These are phyloP conservation scores for Prunus yedoensis DNA, from an alignment of 331 rosid species.

Conservation along the genomic window DNA sequence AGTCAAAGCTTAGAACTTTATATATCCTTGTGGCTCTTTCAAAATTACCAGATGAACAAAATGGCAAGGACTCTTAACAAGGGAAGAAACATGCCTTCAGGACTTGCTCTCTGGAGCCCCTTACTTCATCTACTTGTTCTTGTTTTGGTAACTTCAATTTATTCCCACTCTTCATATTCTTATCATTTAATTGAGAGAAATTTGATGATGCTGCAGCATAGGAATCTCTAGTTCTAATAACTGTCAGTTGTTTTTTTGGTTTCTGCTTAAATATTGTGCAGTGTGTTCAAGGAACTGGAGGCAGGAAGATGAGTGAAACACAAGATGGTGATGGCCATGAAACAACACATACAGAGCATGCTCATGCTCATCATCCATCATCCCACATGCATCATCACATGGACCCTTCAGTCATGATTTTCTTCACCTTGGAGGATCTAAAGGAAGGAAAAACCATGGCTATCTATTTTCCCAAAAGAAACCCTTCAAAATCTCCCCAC, in stretches of 20 bases:
- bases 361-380: conserved; percentile 14
- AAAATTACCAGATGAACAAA: background rate
- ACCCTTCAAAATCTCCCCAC: conserved; percentile 39
- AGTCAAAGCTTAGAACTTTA: background rate
- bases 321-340: too few species aligned
- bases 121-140: conserved; percentile 13
- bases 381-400: conserved; percentile 33
- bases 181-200: too few species aligned
- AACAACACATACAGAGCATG: too few species aligned
- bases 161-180: background rate
- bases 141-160: conserved; percentile 9
- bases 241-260: background rate
- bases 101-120: conserved; percentile 2
- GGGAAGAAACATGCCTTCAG: conserved; percentile 12
- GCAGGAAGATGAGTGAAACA: background rate
- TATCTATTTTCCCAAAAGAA: conserved; percentile 57
- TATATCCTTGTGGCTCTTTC: background rate
- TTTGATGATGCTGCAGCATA: too few species aligned
- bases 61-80: background rate
- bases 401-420: conserved; percentile 51
- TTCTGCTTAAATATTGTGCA: conserved; percentile 10
- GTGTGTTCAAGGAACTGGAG: conserved; percentile 32
- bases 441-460: conserved; percentile 49
- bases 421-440: conserved; percentile 53
- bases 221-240: too few species aligned